phyloP scores from a whole-genome alignment of 2,329 filamentous ascomycete species.

The Orbilia blumenaviensis region DNA sequence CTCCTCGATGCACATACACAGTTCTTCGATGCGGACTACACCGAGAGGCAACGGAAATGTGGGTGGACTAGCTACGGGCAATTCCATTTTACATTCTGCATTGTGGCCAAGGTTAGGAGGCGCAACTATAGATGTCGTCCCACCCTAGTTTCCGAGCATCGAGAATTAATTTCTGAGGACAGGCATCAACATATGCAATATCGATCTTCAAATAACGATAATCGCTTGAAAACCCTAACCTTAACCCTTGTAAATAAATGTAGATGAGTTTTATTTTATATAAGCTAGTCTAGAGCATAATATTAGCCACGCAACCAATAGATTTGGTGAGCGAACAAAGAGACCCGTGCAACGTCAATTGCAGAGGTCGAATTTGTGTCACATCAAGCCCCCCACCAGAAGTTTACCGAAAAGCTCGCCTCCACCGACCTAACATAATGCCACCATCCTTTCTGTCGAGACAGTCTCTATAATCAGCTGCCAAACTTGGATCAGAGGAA shows the following conservation, averaged over 20 bases:
- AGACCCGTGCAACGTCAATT: neutral
- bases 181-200: neutral
- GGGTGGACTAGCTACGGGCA: neutral
- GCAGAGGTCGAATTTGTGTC: no score
- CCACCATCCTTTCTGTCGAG: conserved; percentile 79
- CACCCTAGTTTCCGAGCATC: neutral
- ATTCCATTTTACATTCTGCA: neutral
- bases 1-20: neutral
- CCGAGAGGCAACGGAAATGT: conserved; percentile 8
- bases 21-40: conserved; percentile 4
- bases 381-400: conserved; percentile 79
- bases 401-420: conserved; percentile 92
- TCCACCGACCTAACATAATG: conserved; percentile 90
- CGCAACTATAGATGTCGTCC: neutral
- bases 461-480: neutral
- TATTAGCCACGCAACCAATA: neutral
- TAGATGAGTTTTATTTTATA: neutral
- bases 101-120: neutral
- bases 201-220: neutral
- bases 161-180: neutral
- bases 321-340: neutral
- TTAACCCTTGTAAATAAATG: no score
- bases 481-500: neutral
- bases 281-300: neutral
- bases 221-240: no score